Base-by-base conservation (phyloP, 2,329 filamentous ascomycete species). In the Fusarium sp. region DNA sequence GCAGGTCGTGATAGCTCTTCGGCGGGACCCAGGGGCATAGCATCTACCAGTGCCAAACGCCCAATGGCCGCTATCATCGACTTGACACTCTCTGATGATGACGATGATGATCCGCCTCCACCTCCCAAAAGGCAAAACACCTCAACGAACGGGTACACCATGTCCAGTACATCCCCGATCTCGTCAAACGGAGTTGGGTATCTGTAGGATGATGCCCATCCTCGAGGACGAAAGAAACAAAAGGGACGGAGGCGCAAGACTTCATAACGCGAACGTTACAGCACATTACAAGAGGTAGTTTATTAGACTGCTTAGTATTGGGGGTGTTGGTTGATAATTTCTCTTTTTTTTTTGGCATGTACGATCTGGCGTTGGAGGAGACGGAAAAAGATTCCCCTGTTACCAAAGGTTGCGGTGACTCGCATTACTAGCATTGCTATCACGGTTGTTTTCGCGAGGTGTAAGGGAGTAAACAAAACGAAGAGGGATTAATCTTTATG, bases 31-130 rank as follows among this genome's bases (percentile, higher is more conserved):
- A 77, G 80, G 39, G 71, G 78, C 41, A 43, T 71, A 27, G 77
- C 73, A 15, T 75, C 78, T 22, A 78, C 69, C 33, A 82, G 82
- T 64, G 75, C 74, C 55, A 88, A 88, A 74, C 82, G 86, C 22
- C 79, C 82, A 2, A 78, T 80, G 4, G 78, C 84, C 7, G 82
- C 85, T 44, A 83, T 89, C 4, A 88, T 89, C 63, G 87, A 89
- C 69, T 76, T 90, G 64, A 89, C 87, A 1, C 75, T 87, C 8
- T 87, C 84, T 27, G 67, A 47, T 80, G 82, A 51, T 23, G 86
- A 87, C 59, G 86, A 87, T 61, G 84, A 87, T 44, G 85, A 87
- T 6, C 73, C 79, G 4, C 78, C 79, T 32, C 82, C 82, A 10
- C 78, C 83, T 2, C 63, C 77, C 7, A 88, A 88, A 76, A 80